These are phyloP conservation scores for Corymbia calophylla DNA, from an alignment of 441 rosid species.

Conservation along the genomic window DNA sequence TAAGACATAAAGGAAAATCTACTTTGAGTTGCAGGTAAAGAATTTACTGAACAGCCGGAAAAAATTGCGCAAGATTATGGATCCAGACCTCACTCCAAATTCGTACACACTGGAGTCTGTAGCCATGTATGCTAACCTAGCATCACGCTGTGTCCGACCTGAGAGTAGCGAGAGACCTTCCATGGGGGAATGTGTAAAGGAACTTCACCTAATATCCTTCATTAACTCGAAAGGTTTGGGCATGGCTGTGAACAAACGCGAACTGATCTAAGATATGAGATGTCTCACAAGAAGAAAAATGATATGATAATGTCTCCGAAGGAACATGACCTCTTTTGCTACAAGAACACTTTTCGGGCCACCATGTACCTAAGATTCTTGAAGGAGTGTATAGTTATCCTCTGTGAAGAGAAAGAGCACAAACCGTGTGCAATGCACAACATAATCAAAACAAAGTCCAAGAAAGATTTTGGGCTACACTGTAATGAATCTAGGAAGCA, in stretches of 20 bases:
- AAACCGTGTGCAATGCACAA: background rate
- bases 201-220: conserved; percentile 62
- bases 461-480: background rate
- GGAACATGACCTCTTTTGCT: background rate
- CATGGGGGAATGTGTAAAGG: conserved; percentile 73
- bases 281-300: background rate
- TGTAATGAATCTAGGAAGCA: background rate
- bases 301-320: background rate
- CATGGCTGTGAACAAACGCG: conserved; percentile 40
- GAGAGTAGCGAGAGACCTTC: conserved; percentile 80
- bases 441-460: background rate
- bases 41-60: conserved; percentile 53
- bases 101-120: conserved; percentile 74
- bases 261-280: conserved; percentile 32
- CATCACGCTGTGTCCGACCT: conserved; percentile 77
- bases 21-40: background rate
- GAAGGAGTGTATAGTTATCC: background rate
- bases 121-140: conserved; percentile 87
- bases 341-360: background rate
- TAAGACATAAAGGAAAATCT: background rate
- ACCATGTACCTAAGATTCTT: background rate
- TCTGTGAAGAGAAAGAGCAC: background rate
- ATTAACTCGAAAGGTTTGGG: conserved; percentile 72
- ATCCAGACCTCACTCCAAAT: conserved; percentile 63
- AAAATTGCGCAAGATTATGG: conserved; percentile 72